These are phyloP conservation scores for Phytophthora meadii DNA, from an alignment of 352 stramenopile species.

Conservation along the genomic window DNA sequence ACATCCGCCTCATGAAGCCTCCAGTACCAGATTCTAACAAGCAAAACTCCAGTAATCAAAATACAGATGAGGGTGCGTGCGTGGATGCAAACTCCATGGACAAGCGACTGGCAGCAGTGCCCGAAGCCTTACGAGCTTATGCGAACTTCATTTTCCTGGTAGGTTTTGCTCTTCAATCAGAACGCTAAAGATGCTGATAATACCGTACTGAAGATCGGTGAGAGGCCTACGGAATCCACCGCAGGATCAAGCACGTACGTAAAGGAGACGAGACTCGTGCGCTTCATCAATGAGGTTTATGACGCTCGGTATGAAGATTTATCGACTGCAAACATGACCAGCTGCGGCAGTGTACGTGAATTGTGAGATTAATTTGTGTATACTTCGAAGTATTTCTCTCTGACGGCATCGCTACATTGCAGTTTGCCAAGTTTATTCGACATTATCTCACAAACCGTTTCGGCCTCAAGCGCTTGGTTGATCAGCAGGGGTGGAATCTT, in stretches of 20 bases:
- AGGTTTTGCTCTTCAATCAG: background rate
- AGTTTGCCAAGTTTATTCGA: slow-evolving; percentile 59
- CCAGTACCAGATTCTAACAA: background rate
- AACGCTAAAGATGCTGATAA: background rate
- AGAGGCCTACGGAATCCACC: slow-evolving; percentile 5
- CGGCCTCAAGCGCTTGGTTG: slow-evolving; percentile 63
- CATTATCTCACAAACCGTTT: slow-evolving; percentile 76
- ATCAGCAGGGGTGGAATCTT: slow-evolving; percentile 68
- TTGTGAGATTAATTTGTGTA: background rate
- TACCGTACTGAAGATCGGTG: slow-evolving; percentile 24
- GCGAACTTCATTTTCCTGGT: slow-evolving; percentile 51
- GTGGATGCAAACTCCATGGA: slow-evolving; percentile 11
- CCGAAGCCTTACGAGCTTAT: slow-evolving; percentile 35
- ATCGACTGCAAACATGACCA: slow-evolving; percentile 21
- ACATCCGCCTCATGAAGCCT: slow-evolving; percentile 46
- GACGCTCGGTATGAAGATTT: slow-evolving; percentile 56
- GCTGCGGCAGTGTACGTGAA: slow-evolving; percentile 20
- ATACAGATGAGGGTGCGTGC: slow-evolving; percentile 6
- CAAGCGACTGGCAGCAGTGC: slow-evolving; percentile 25
- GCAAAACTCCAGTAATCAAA: slow-evolving; percentile 5
- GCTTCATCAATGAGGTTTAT: slow-evolving; percentile 78
- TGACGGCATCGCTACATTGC: background rate
- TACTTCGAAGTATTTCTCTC: background rate
- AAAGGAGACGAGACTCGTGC: slow-evolving; percentile 57
- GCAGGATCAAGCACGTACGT: slow-evolving; percentile 28